Evolutionary conservation across 352 stramenopile species (phyloP), one percentile per base, ranked within the genome.

Genomic region (Phytopythium oedochilum): DNA sequence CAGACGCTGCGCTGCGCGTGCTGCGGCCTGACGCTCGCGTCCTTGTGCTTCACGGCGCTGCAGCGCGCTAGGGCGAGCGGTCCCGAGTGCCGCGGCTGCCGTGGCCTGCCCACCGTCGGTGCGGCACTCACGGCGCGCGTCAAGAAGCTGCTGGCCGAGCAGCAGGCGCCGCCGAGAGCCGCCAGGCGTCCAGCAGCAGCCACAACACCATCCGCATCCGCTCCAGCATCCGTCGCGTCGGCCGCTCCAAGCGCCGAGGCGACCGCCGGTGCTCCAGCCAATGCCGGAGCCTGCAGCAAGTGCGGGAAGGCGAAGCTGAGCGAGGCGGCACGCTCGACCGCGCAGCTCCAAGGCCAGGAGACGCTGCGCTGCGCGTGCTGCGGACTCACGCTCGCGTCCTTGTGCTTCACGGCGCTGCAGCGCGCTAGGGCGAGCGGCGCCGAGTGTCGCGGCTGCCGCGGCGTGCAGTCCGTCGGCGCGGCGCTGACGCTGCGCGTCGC

Each of bases 401-500:
- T 31, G 12, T 53, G 47, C 47, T 53, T 53, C 47, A 53, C 47
- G 47, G 23, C 20, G 31, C 26, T 18, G 29, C 47, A 53, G 12
- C 22, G 15, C 1, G 46, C 20, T 11, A 6, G 15, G 20, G 26
- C 29, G 32, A 53, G 15, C 9, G 10, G 20, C 18, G 31, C 47
- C n/a, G n/a, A 25, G 28, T 53, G 47, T 20, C 47, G 47, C 12
- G 47, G 29, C 28, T 53, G 47, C 47, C 47, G 47, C 20, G 47
- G 47, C 1, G 47, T 53, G 3, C n/a, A 29, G 5, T 32, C 31
- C 3, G 23, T 43, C 22, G n/a, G 39, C 28, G 45, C 45, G 9
- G n/a, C 45, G 29, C 45, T 52, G 17, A 52, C 45, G 28, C 12
- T 12, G 10, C 45, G 45, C 7, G 14, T 25, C 45, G 26, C 39